phyloP scores from a whole-genome alignment of 2,329 filamentous ascomycete species.

The Exophiala dermatitidis region DNA sequence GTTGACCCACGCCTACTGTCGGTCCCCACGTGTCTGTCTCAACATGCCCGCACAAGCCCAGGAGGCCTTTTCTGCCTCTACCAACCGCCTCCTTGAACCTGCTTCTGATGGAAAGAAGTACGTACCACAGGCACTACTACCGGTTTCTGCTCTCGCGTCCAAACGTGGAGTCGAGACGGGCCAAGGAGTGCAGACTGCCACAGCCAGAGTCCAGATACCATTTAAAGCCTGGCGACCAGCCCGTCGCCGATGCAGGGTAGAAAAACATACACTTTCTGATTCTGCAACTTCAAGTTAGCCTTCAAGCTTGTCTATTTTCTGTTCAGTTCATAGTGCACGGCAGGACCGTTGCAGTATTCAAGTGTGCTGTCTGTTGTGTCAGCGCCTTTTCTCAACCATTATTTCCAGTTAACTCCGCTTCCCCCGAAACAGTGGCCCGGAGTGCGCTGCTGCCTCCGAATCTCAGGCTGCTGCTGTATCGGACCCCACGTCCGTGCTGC shows the following conservation, averaged over 20 bases:
- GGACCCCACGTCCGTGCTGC: not conserved
- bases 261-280: not conserved
- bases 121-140: not conserved
- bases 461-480: not conserved
- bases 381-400: too few species aligned
- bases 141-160: too few species aligned
- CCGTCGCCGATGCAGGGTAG: not conserved
- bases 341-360: too few species aligned
- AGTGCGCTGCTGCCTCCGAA: too few species aligned
- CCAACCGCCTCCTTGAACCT: not conserved
- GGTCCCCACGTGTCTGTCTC: slow-evolving; percentile 20
- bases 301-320: not conserved
- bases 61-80: not conserved
- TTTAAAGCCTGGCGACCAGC: not conserved
- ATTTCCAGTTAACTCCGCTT: not conserved
- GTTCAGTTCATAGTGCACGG: too few species aligned
- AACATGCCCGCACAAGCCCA: not conserved
- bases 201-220: not conserved
- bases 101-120: not conserved
- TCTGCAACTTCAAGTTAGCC: not conserved
- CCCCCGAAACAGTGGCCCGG: not conserved
- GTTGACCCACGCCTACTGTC: slow-evolving; percentile 2
- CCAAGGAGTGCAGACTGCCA: not conserved
- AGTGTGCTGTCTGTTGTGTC: too few species aligned
- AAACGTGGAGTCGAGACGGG: too few species aligned